These are phyloP conservation scores for Acorus gramineus DNA, from an alignment of 106 monocot genomes.

Conservation along the genomic window DNA sequence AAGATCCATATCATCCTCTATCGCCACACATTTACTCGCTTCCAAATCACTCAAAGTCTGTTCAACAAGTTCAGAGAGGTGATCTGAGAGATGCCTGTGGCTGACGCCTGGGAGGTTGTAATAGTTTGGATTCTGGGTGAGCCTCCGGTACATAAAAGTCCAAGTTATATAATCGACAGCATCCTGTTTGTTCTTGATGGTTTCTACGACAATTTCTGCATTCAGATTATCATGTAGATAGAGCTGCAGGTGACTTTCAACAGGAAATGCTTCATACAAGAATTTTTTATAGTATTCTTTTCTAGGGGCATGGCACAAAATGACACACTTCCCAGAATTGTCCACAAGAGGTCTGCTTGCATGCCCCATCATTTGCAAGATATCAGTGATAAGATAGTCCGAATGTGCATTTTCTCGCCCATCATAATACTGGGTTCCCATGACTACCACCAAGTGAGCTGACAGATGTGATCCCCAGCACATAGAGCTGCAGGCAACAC, in stretches of 20 bases:
- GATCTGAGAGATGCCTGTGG: slow-evolving; percentile 93
- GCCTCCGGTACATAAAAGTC: slow-evolving; percentile 95
- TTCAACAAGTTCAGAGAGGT: slow-evolving; percentile 84
- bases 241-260: slow-evolving; percentile 94
- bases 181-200: slow-evolving; percentile 83
- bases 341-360: slow-evolving; percentile 94
- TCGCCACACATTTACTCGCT: slow-evolving; percentile 74
- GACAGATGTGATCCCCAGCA: slow-evolving; percentile 87
- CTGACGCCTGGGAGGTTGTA: slow-evolving; percentile 98
- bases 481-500: slow-evolving; percentile 78
- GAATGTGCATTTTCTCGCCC: slow-evolving; percentile 86
- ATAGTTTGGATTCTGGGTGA: slow-evolving; percentile 71
- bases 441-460: slow-evolving; percentile 83
- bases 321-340: slow-evolving; percentile 86
- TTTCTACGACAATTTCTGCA: slow-evolving; percentile 86
- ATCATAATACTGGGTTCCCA: slow-evolving; percentile 99
- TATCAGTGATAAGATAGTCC: slow-evolving; percentile 93
- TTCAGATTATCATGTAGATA: slow-evolving; percentile 89
- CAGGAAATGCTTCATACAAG: slow-evolving; percentile 93
- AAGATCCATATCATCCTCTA: slow-evolving; percentile 94
- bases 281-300: slow-evolving; percentile 99
- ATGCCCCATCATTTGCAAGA: slow-evolving; percentile 99
- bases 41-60: slow-evolving; percentile 69
- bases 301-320: slow-evolving; percentile 85
- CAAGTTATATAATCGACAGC: slow-evolving; percentile 99